These are phyloP conservation scores for Tolypocladium sp. DNA, from an alignment of 2,329 filamentous ascomycete species.

Conservation along the genomic window DNA sequence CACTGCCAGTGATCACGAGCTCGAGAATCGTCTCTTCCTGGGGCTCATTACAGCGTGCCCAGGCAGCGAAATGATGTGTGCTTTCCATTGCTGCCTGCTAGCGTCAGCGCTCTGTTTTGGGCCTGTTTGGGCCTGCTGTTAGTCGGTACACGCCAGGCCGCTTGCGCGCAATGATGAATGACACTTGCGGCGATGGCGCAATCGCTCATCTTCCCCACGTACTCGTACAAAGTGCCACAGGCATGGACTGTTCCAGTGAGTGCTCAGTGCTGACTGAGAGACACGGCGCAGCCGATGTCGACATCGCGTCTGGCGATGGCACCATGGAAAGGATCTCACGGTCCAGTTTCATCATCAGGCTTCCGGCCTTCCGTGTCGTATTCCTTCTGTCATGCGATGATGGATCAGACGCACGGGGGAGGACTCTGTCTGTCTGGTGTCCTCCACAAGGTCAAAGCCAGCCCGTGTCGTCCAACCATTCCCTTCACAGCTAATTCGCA, in stretches of 20 bases:
- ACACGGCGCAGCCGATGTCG: not conserved
- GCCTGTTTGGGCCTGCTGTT: no score
- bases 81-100: not conserved
- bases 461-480: not conserved
- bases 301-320: not conserved
- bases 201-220: not conserved
- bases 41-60: not conserved
- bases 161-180: not conserved
- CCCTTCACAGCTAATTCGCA: not conserved
- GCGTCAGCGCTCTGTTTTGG: not conserved
- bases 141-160: not conserved
- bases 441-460: not conserved
- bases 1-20: not conserved
- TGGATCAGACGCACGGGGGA: not conserved
- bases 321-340: not conserved
- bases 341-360: not conserved
- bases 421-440: no score
- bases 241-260: not conserved
- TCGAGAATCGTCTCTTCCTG: not conserved
- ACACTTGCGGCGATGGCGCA: not conserved
- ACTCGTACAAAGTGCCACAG: not conserved
- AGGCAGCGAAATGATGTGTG: not conserved
- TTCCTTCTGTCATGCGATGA: not conserved
- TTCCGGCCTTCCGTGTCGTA: not conserved
- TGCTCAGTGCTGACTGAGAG: not conserved